phyloP scores from a whole-genome alignment of 768 basidiomycete genomes.

The Trametes maxima region DNA sequence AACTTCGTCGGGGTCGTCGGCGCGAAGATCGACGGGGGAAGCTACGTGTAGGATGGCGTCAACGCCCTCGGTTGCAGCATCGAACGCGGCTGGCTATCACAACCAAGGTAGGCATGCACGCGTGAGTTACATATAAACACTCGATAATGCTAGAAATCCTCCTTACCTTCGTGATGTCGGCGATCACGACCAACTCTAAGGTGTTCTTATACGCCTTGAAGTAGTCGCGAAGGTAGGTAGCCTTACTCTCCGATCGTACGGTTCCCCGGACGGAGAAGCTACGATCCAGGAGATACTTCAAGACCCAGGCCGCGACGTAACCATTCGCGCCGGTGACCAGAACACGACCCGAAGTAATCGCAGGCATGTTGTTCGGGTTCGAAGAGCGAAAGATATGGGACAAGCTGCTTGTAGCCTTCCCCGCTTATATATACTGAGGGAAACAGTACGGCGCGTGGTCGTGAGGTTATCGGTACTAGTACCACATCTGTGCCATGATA shows the following conservation, averaged over 20 bases:
- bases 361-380: slow-evolving; percentile 23
- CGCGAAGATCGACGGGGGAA: slow-evolving; percentile 35
- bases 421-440: too few species aligned
- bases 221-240: slow-evolving; percentile 41
- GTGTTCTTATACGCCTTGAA: slow-evolving; percentile 39
- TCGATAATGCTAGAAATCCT: too few species aligned
- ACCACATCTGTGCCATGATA: too few species aligned
- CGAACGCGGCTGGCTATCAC: slow-evolving; percentile 39
- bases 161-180: slow-evolving; percentile 46
- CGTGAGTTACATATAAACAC: too few species aligned
- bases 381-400: too few species aligned
- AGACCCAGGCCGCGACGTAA: slow-evolving; percentile 35
- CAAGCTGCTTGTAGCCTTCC: too few species aligned
- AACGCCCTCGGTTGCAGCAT: slow-evolving; percentile 50
- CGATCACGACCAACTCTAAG: slow-evolving; percentile 47
- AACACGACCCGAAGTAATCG: slow-evolving; percentile 29
- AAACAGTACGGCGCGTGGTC: too few species aligned
- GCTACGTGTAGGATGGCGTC: slow-evolving; percentile 45
- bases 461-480: too few species aligned
- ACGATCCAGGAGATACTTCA: slow-evolving; percentile 36
- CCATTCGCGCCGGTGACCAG: slow-evolving; percentile 34
- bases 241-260: slow-evolving; percentile 47
- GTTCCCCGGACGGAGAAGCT: slow-evolving; percentile 48
- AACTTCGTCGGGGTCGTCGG: slow-evolving; percentile 42
- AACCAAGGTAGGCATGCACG: background rate